Percentiles rank a stretch among this genome's conserved stretches.
These are phyloP conservation scores for Lolium rigidum DNA, from an alignment of 176 grass and related monocot genomes.

Conservation along the genomic window DNA sequence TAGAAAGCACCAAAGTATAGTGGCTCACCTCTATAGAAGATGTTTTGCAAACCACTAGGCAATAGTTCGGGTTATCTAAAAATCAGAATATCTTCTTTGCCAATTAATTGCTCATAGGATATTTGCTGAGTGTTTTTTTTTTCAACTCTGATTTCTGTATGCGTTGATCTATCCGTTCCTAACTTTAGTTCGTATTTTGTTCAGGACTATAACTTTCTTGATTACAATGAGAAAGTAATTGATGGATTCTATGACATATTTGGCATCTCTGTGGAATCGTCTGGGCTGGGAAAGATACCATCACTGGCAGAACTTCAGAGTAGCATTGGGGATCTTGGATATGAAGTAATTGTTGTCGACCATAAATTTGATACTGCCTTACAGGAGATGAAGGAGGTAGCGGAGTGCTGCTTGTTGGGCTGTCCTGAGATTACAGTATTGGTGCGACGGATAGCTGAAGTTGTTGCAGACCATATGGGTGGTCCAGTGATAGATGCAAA, in stretches of 20 bases:
- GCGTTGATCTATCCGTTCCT: slow-evolving; percentile 23
- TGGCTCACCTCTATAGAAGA: slow-evolving; percentile 1
- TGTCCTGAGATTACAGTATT: slow-evolving; percentile 63
- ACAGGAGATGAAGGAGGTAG: slow-evolving; percentile 79
- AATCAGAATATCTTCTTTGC: slow-evolving; percentile 14
- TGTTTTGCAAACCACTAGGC: slow-evolving; percentile 1
- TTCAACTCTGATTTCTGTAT: slow-evolving; percentile 22
- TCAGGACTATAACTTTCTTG: slow-evolving; percentile 88
- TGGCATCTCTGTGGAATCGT: slow-evolving; percentile 49
- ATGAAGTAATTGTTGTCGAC: slow-evolving; percentile 90
- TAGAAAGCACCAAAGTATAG: slow-evolving; percentile 15
- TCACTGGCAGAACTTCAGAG: slow-evolving; percentile 80
- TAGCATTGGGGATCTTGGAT: slow-evolving; percentile 83
- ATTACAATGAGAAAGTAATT: slow-evolving; percentile 87
- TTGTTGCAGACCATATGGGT: slow-evolving; percentile 85
- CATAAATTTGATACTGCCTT: slow-evolving; percentile 70
- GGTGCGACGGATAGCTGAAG: slow-evolving; percentile 85
- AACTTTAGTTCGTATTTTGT: slow-evolving; percentile 30
- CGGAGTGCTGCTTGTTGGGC: slow-evolving; percentile 77
- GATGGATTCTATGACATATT: slow-evolving; percentile 96
- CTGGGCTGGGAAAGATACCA: slow-evolving; percentile 61
- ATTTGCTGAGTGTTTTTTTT: not conserved
- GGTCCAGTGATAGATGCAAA: slow-evolving; percentile 90
- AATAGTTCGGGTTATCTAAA: slow-evolving; percentile 21
- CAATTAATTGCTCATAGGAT: slow-evolving; percentile 18